These are phyloP conservation scores for Smallanthus sonchifolius DNA, from an alignment of 129 eudicot species.

Conservation along the genomic window DNA sequence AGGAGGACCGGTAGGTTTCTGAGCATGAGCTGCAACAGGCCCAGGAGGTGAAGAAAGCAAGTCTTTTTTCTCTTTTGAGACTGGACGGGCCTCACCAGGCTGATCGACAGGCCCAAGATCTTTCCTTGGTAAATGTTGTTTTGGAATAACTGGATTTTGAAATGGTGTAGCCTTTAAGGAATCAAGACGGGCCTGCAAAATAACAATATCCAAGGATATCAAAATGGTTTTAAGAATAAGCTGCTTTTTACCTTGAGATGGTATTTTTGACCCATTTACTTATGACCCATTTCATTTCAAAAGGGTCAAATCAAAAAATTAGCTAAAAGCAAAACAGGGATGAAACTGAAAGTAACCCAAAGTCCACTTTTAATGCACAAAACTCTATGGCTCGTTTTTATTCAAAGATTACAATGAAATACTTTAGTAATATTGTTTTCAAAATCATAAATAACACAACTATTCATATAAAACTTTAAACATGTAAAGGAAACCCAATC, in stretches of 20 bases:
- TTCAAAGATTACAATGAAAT: not conserved
- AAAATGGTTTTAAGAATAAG: not conserved
- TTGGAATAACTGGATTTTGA: conserved; percentile 47
- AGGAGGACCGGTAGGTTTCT: conserved; percentile 46
- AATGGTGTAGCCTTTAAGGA: conserved; percentile 31
- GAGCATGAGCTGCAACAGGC: conserved; percentile 45
- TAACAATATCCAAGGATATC: not conserved
- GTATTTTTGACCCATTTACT: not conserved
- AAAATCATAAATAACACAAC: not conserved
- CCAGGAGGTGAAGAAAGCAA: conserved; percentile 30
- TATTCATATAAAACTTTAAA: not conserved
- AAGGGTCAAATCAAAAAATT: not conserved
- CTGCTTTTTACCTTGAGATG: not conserved
- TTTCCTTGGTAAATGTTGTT: conserved; percentile 48
- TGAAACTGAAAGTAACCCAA: not conserved
- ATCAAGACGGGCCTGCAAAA: conserved; percentile 50
- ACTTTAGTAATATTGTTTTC: not conserved
- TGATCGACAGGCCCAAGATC: conserved; percentile 33
- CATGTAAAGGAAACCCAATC: not conserved
- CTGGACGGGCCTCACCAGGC: conserved; percentile 33
- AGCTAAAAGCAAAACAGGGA: not conserved
- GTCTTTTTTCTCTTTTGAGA: conserved; percentile 46
- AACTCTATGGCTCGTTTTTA: not conserved
- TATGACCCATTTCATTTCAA: not conserved
- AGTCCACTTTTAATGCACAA: not conserved